Percentiles rank a stretch among this genome's conserved stretches.
These are phyloP conservation scores for Goniomonas avonlea DNA, from an alignment of 78 protist species.

Conservation along the genomic window DNA sequence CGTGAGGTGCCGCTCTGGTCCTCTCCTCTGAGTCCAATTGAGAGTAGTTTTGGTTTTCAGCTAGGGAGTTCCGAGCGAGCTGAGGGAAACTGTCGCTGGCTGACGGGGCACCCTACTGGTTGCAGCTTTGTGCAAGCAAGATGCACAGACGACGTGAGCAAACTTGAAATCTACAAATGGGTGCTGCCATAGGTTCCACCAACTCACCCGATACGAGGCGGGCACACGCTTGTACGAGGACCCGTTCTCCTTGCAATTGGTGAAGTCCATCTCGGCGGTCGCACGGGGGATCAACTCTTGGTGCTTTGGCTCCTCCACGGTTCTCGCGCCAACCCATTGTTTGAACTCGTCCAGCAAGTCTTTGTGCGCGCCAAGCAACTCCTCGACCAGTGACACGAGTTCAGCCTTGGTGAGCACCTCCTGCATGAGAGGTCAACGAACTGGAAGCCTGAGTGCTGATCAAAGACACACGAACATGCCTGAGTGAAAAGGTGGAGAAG, in stretches of 20 bases:
- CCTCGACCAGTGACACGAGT: constrained; percentile 3
- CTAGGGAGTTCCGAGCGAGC: no score
- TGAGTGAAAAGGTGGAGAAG: background rate
- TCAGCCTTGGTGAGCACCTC: constrained; percentile 11
- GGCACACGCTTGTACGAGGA: background rate
- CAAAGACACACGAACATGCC: no score
- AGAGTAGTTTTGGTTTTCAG: no score
- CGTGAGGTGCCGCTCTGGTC: no score
- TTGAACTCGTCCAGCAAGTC: constrained; percentile 18
- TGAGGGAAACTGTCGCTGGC: no score
- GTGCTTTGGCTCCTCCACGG: background rate
- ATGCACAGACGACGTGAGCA: no score
- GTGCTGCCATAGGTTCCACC: no score
- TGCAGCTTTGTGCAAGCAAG: no score
- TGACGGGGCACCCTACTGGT: no score
- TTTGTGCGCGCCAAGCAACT: background rate
- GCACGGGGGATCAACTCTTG: background rate
- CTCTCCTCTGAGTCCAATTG: no score
- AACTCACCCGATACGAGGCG: background rate
- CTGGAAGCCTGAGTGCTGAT: no score
- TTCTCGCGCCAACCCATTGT: background rate
- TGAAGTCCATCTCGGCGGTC: constrained; percentile 18
- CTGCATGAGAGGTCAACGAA: background rate
- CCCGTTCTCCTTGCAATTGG: background rate
- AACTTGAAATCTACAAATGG: no score